These are phyloP conservation scores for Sporodiniella umbellata DNA, from an alignment of 371 early-diverging fungal genomes.

Conservation along the genomic window DNA sequence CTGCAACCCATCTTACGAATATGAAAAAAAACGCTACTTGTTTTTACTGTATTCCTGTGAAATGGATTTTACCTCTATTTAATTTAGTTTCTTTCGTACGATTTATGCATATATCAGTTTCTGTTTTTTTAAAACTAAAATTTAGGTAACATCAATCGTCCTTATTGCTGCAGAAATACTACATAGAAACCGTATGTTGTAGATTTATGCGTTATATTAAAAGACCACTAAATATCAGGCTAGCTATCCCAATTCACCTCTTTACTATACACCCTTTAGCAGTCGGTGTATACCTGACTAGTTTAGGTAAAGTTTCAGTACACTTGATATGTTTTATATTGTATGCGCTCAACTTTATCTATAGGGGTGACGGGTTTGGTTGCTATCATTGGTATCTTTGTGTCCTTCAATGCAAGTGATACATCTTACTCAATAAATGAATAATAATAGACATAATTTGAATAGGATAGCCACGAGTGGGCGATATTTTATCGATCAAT, in stretches of 20 bases:
- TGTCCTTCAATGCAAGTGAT: constrained; percentile 27
- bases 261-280: constrained; percentile 24
- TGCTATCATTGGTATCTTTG: constrained; percentile 37
- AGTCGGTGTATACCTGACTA: constrained; percentile 37
- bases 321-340: no score
- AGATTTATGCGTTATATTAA: constrained; percentile 3
- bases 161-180: constrained; percentile 31
- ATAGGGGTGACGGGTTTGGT: constrained; percentile 30
- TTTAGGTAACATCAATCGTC: constrained; percentile 22
- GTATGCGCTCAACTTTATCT: neutral
- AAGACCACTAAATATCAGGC: neutral
- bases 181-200: constrained; percentile 37
- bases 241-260: constrained; percentile 47
- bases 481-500: constrained; percentile 34
- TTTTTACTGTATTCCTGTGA: neutral
- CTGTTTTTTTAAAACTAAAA: constrained; percentile 19
- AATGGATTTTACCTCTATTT: neutral
- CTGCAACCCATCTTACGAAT: neutral
- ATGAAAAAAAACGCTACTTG: neutral
- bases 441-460: constrained; percentile 1
- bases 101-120: constrained; percentile 17
- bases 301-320: constrained; percentile 27
- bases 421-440: no score
- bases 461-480: constrained; percentile 32
- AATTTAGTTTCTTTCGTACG: neutral